A percentile compares a stretch with the other conserved stretches of the same genome.
Evolutionary conservation across 1,284 basidiomycete species (phyloP).

Genomic region (Sporisorium graminicola): DNA sequence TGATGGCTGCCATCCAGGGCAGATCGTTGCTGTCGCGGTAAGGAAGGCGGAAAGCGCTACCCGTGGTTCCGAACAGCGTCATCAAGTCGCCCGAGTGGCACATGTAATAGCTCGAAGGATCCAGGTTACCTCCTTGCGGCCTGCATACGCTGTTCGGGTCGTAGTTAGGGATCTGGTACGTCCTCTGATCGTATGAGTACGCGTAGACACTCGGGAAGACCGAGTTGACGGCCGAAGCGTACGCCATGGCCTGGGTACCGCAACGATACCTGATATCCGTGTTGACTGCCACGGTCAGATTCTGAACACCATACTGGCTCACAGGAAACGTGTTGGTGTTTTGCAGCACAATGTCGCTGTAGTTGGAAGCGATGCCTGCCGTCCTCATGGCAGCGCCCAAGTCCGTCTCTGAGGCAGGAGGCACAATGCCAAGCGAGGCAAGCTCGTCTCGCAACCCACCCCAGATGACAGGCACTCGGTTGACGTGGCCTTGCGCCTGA

Average conservation of each 20-base stretch:
- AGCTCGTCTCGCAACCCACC: constrained; percentile 58
- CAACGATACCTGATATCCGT: constrained; percentile 44
- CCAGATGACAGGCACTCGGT: constrained; percentile 52
- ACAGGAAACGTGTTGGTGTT: constrained; percentile 38
- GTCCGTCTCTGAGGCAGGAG: constrained; percentile 35
- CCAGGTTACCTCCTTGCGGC: constrained; percentile 22
- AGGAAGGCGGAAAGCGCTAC: constrained; percentile 28
- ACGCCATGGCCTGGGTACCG: constrained; percentile 44
- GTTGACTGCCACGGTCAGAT: constrained; percentile 43
- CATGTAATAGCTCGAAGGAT: constrained; percentile 43
- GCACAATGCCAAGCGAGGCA: constrained; percentile 50
- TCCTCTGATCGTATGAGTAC: constrained; percentile 40
- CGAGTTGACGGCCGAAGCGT: constrained; percentile 39
- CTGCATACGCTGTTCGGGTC: constrained; percentile 37
- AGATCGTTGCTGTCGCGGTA: constrained; percentile 41
- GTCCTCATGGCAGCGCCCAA: constrained; percentile 41
- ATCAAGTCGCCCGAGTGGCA: constrained; percentile 52
- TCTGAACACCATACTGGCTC: constrained; percentile 33
- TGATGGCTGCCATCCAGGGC: constrained; percentile 33
- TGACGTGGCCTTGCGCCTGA: constrained; percentile 32
- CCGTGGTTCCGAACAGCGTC: constrained; percentile 40
- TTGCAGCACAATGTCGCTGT: constrained; percentile 38
- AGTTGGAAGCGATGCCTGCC: constrained; percentile 41
- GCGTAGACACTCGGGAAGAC: constrained; percentile 46
- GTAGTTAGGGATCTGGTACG: constrained; percentile 47